Base-by-base conservation (phyloP, 78 protist genomes). In the Dictyostelium firmibasis region DNA sequence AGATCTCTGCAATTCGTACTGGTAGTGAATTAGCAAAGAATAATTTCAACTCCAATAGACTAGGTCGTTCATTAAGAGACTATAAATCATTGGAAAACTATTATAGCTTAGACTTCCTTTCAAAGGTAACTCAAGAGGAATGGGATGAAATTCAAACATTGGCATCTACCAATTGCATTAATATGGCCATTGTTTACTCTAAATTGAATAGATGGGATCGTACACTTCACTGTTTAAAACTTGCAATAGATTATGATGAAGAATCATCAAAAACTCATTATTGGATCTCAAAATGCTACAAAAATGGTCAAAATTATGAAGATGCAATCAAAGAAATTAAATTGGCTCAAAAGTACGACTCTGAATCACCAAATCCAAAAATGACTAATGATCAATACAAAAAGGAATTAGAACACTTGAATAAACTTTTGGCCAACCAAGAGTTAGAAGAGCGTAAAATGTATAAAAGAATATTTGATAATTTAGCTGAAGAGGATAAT, bases 401-500 rank as follows among this genome's bases (percentile, higher is more conserved):
- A 35, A 75, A 16, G 31, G 57, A 36, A 36, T 36, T 75, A 20
- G 41, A 18, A 35, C 35, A 27, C 4, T 33, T 75, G 4, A 75
- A 33, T 13, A 35, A 75, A 33, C n/a, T 75, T 20, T 20, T 75
- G 4, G 8, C n/a, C 13, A 33, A 33, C 4, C 81, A 75, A 75
- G 47, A 29, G 16, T 18, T 36, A 3, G 53, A 29, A 13, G 44
- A 75, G 20, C 23, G 47, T 20, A 75, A 75, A 29, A 33, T 75
- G 50, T 75, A 75, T 36, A 75, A 75, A 75, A 75, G 29, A 75
- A 33, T 33, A 14, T 75, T 75, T 75, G 81, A 75, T 20, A 75
- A 75, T 16, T 75, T 75, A 29, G 25, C 27, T 29, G 77, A 70
- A 27, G 77, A 70, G 3, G 77, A 57, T 47, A 47, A 47, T 47